Percentiles rank a stretch among this genome's conserved stretches.
These are phyloP conservation scores for Plasmodium knowlesi DNA, from an alignment of 169 alveolate species.

Conservation along the genomic window DNA sequence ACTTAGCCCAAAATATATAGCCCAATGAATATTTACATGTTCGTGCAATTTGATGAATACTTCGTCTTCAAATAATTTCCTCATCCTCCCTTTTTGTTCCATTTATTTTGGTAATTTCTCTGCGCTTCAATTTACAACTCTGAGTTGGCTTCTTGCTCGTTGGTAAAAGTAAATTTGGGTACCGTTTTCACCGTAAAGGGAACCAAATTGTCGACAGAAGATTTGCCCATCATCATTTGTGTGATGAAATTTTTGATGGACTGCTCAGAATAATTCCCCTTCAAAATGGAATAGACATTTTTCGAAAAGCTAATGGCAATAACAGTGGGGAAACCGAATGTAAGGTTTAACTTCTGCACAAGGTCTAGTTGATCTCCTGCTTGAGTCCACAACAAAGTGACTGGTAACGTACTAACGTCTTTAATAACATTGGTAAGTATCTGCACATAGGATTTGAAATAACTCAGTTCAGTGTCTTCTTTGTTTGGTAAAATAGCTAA, in stretches of 20 bases:
- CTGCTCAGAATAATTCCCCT: constrained; percentile 73
- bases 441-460: constrained; percentile 87
- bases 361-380: constrained; percentile 93
- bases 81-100: background rate
- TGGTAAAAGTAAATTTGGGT: constrained; percentile 20
- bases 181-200: constrained; percentile 55
- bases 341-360: constrained; percentile 88
- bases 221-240: constrained; percentile 76
- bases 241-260: constrained; percentile 69
- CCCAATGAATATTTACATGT: background rate
- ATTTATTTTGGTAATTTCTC: background rate
- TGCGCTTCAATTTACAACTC: constrained; percentile 6
- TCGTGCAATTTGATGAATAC: background rate
- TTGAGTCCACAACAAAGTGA: constrained; percentile 90
- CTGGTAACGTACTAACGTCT: constrained; percentile 86
- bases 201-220: constrained; percentile 58
- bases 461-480: constrained; percentile 88
- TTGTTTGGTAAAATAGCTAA: constrained; percentile 92
- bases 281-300: constrained; percentile 70
- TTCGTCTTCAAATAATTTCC: background rate
- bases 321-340: constrained; percentile 93
- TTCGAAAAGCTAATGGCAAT: constrained; percentile 87
- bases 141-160: constrained; percentile 4
- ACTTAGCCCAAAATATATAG: background rate
- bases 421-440: constrained; percentile 84